phyloP scores from a whole-genome alignment of 768 basidiomycete species.

The Podaxis sp. region DNA sequence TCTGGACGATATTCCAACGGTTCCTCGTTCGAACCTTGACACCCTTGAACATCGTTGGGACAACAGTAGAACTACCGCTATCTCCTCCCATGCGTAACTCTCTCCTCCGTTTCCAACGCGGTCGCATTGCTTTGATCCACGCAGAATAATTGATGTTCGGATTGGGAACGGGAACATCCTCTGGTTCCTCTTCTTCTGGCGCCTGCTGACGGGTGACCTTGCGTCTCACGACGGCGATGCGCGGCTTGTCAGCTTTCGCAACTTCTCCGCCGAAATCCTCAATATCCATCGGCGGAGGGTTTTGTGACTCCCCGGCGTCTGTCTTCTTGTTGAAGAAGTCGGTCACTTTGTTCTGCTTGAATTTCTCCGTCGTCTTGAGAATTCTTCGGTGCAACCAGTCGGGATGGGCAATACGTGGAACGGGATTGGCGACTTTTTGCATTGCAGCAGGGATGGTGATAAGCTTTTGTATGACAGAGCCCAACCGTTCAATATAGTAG shows the following conservation, averaged over 20 bases:
- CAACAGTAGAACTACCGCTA: conserved; percentile 33
- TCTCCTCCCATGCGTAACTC: conserved; percentile 45
- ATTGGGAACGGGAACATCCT: conserved; percentile 54
- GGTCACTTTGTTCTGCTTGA: conserved; percentile 96
- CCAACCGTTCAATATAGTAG: conserved; percentile 96
- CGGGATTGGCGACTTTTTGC: conserved; percentile 96
- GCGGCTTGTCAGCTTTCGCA: conserved; percentile 35
- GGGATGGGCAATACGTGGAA: conserved; percentile 92
- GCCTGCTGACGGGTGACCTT: conserved; percentile 30
- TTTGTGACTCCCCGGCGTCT: conserved; percentile 28
- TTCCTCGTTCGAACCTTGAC: conserved; percentile 56
- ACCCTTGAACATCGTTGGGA: conserved; percentile 76
- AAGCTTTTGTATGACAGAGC: conserved; percentile 97
- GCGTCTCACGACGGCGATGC: conserved; percentile 16
- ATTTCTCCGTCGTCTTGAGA: conserved; percentile 88
- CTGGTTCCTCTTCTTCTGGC: conserved; percentile 41
- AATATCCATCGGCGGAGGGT: conserved; percentile 47
- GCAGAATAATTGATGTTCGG: conserved; percentile 62
- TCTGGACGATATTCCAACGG: conserved; percentile 92
- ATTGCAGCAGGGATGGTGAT: conserved; percentile 99
- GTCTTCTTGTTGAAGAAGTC: conserved; percentile 76
- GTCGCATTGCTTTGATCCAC: conserved; percentile 77
- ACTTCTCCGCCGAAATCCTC: conserved; percentile 56
- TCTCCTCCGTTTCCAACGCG: conserved; percentile 68
- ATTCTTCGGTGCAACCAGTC: conserved; percentile 96